Evolutionary conservation across 2,329 filamentous ascomycete species (phyloP), one percentile per base, ranked within the genome.

Genomic region (Elsinoe australis): DNA sequence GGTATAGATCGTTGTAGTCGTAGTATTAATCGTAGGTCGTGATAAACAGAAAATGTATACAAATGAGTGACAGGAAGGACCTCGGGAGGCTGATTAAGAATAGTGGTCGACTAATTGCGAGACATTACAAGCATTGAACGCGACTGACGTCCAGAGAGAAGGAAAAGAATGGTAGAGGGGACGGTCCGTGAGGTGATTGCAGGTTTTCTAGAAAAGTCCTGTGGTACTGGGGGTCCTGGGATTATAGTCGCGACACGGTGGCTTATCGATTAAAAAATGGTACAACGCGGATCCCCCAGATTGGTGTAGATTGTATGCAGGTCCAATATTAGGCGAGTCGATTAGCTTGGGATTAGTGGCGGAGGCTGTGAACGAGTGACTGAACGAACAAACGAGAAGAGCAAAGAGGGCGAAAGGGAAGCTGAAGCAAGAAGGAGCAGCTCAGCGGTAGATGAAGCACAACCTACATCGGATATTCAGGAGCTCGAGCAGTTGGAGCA

Each of bases 71-170:
- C 50, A 35, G 32, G 39, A 34, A 47, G 8, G 26, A 6, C 32
- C 24, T 32, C 14, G 34, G 26, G 12, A 39, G 45, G 24, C 45
- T 38, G 29, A 36, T 32, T 39, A 42, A 49, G 26, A 17, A 38
- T 49, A 38, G 49, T 28, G 33, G 32, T 49, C 46, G 50, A 51
- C 19, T 41, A 53, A 42, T 18, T 32, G 24, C 52, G 54, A 44
- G 39, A 45, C 47, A 49, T 44, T 33, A 45, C 36, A 49, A 34
- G 29, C 35, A 44, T 34, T 17, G 38, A 24, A 44, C 29, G 36
- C 45, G 32, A 47, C 19, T 22, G 35, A 24, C 34, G 50, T 36
- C 45, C 39, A 42, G 41, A 29, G 32, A 31, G 36, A 49, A 21
- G 31, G 32, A 41, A 36, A 19, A 50, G 15, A 44, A 31, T 41